These are phyloP conservation scores for Erodium trifolium DNA, from an alignment of 441 rosid genomes.

Conservation along the genomic window DNA sequence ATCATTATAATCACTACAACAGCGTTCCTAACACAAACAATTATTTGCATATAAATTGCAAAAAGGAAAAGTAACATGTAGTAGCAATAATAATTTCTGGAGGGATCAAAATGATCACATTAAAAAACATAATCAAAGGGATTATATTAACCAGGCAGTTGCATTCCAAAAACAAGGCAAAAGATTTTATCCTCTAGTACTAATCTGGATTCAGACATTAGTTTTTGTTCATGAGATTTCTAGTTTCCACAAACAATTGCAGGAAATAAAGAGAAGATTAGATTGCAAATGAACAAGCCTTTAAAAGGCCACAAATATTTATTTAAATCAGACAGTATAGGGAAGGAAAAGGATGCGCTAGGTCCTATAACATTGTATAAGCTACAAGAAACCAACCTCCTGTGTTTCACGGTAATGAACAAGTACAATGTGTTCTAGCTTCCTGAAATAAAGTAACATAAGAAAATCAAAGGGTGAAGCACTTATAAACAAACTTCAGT, in stretches of 20 bases:
- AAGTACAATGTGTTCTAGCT: conserved; percentile 86
- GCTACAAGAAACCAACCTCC: conserved; percentile 58
- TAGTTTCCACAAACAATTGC: background rate
- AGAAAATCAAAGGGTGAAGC: conserved; percentile 13
- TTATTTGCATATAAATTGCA: background rate
- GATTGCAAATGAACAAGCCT: background rate
- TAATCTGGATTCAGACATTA: background rate
- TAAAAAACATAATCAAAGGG: background rate
- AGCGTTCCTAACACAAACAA: background rate
- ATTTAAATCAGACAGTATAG: background rate
- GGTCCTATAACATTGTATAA: background rate
- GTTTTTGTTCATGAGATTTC: background rate
- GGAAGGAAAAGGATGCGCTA: background rate
- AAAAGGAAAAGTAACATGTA: background rate
- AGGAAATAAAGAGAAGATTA: background rate
- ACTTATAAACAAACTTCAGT: background rate
- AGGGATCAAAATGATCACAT: background rate
- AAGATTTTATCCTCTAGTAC: background rate
- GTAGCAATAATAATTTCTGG: background rate
- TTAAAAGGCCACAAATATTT: background rate
- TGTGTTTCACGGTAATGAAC: conserved; percentile 97
- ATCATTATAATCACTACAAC: background rate
- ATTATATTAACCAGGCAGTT: background rate
- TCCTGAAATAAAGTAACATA: conserved; percentile 43
- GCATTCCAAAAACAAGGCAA: background rate